These are phyloP conservation scores for Orbilia ellipsospora DNA, from an alignment of 2,329 filamentous ascomycete species.

Conservation along the genomic window DNA sequence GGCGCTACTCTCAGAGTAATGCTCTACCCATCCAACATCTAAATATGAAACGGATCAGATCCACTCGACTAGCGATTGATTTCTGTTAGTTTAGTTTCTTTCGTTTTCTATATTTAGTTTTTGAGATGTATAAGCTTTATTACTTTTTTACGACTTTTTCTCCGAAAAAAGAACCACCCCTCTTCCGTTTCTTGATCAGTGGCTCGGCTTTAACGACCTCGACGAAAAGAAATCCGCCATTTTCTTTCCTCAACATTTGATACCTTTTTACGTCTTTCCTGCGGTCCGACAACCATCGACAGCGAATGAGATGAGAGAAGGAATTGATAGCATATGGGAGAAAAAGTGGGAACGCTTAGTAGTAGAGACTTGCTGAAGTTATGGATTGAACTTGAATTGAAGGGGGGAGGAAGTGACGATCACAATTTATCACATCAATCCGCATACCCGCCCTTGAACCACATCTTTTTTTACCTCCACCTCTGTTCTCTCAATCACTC, in stretches of 20 bases:
- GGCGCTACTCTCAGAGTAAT: constrained; percentile 95
- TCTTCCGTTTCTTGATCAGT: constrained; percentile 38
- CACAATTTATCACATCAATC: constrained; percentile 26
- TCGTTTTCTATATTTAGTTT: constrained; percentile 41
- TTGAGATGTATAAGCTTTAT: constrained; percentile 42
- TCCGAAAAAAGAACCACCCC: constrained; percentile 18
- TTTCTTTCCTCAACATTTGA: constrained; percentile 8
- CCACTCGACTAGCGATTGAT: constrained; percentile 50
- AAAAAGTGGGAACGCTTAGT: constrained; percentile 19
- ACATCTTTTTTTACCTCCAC: constrained; percentile 5
- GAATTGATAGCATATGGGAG: constrained; percentile 4
- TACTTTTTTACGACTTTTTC: constrained; percentile 35
- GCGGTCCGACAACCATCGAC: constrained; percentile 20
- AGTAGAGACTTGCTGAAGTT: neutral
- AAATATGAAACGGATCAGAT: constrained; percentile 64
- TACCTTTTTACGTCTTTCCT: constrained; percentile 12
- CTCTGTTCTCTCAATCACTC: constrained; percentile 3
- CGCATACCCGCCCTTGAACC: constrained; percentile 1
- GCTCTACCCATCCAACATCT: constrained; percentile 98
- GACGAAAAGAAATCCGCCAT: constrained; percentile 24
- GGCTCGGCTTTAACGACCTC: constrained; percentile 16
- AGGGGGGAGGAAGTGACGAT: constrained; percentile 37
- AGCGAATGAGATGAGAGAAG: constrained; percentile 3
- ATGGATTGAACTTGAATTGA: neutral
- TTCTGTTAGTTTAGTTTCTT: constrained; percentile 52